A percentile compares a stretch with the other conserved stretches of the same genome.
phyloP scores from a whole-genome alignment of 2,329 filamentous ascomycete genomes.

The Fusarium fujikuroi region DNA sequence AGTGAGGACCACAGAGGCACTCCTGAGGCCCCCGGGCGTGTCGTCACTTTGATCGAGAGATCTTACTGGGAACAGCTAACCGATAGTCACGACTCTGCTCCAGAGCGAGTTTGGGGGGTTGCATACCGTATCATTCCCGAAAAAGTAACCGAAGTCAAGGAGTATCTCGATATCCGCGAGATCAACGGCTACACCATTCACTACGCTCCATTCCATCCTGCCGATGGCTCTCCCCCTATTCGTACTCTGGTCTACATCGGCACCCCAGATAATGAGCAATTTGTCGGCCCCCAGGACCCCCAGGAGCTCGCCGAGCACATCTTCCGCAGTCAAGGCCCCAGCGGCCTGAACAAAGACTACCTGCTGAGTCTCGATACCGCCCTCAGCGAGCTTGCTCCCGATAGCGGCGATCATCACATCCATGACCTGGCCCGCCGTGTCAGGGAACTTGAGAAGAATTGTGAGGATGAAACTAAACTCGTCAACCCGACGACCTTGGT shows the following conservation, averaged over 20 bases:
- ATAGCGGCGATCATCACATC: constrained; percentile 86
- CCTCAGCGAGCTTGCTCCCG: constrained; percentile 75
- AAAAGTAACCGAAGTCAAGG: constrained; percentile 81
- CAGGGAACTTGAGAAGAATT: constrained; percentile 61
- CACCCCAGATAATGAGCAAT: constrained; percentile 91
- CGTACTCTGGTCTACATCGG: constrained; percentile 88
- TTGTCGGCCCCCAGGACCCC: constrained; percentile 84
- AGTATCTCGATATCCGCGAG: constrained; percentile 94
- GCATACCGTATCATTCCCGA: constrained; percentile 84
- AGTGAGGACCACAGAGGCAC: constrained; percentile 97
- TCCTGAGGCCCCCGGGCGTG: constrained; percentile 84
- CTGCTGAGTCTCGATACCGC: constrained; percentile 82
- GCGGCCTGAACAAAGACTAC: constrained; percentile 91
- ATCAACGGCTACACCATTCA: constrained; percentile 98
- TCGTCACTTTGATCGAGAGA: constrained; percentile 90
- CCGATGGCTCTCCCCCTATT: constrained; percentile 55
- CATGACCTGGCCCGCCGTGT: constrained; percentile 82
- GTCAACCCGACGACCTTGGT: constrained; percentile 19
- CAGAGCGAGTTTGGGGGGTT: constrained; percentile 84
- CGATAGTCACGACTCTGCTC: constrained; percentile 70
- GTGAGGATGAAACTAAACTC: constrained; percentile 13
- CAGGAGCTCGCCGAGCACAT: constrained; percentile 85
- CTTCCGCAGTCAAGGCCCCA: constrained; percentile 78
- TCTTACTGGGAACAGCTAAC: constrained; percentile 84
- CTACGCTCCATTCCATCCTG: constrained; percentile 81